Percentiles rank a stretch among this genome's conserved stretches.
These are phyloP conservation scores for Rhizopus arrhizus DNA, from an alignment of 371 early-diverging fungal species.

Conservation along the genomic window DNA sequence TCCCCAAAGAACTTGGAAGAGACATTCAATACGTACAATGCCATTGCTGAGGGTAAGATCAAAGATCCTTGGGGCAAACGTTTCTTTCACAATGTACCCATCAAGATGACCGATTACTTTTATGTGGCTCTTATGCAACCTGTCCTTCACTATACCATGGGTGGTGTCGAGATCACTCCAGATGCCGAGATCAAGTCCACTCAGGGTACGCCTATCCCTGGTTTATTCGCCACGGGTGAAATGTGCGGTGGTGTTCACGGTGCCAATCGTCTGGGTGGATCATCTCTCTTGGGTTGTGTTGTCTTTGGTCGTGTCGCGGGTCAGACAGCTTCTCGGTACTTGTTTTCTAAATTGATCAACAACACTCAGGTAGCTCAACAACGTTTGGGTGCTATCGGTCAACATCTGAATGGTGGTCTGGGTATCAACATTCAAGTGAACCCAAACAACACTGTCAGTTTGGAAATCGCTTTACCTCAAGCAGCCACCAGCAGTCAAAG, in stretches of 20 bases:
- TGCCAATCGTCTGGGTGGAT: constrained; percentile 59
- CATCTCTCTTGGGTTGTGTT: constrained; percentile 83
- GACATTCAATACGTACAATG: constrained; percentile 84
- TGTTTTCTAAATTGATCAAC: constrained; percentile 61
- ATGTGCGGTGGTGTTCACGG: constrained; percentile 71
- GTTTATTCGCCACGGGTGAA: constrained; percentile 92
- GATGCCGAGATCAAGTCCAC: constrained; percentile 70
- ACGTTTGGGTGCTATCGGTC: constrained; percentile 74
- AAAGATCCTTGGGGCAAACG: constrained; percentile 91
- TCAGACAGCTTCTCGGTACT: constrained; percentile 67
- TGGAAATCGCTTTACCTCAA: constrained; percentile 63
- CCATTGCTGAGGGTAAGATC: constrained; percentile 68
- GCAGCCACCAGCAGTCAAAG: neutral
- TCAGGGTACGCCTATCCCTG: constrained; percentile 67
- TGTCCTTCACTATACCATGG: constrained; percentile 96
- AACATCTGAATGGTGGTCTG: constrained; percentile 66
- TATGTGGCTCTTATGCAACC: constrained; percentile 90
- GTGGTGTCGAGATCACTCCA: constrained; percentile 91
- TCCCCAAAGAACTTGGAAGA: constrained; percentile 65
- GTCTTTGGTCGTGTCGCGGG: constrained; percentile 97
- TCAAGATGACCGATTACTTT: constrained; percentile 72
- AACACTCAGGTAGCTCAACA: constrained; percentile 58
- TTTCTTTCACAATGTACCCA: constrained; percentile 85
- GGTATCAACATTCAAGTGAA: constrained; percentile 62
- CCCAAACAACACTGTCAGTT: constrained; percentile 59